A percentile compares a stretch with the other conserved stretches of the same genome.
Evolutionary conservation across 345 rosid species (phyloP).

Genomic region (Hibiscus trionum): DNA sequence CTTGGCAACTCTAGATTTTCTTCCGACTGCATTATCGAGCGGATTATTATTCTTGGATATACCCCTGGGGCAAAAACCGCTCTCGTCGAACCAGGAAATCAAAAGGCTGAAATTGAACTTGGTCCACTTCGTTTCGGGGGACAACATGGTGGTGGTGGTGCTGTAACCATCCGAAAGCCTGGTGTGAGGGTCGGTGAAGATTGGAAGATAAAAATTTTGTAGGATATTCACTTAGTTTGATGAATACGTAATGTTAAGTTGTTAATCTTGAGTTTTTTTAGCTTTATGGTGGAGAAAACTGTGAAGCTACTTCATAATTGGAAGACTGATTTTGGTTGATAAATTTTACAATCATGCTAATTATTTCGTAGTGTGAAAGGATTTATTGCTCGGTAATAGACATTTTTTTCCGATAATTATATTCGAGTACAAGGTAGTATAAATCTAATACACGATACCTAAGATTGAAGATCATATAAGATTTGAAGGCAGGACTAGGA

Average conservation of each 20-base stretch:
- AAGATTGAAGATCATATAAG: background rate
- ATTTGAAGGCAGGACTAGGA: slow-evolving; percentile 29
- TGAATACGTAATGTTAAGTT: background rate
- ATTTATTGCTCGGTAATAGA: too few relatives aligned
- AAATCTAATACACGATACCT: background rate
- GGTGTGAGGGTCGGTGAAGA: slow-evolving; percentile 64
- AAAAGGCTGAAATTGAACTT: slow-evolving; percentile 46
- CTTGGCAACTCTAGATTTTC: slow-evolving; percentile 37
- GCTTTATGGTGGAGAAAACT: background rate
- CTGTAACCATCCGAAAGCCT: slow-evolving; percentile 74
- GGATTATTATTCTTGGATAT: slow-evolving; percentile 33
- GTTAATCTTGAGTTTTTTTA: background rate
- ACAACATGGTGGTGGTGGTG: slow-evolving; percentile 7
- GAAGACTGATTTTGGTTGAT: background rate
- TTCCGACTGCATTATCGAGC: slow-evolving; percentile 52
- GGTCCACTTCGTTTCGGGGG: slow-evolving; percentile 57
- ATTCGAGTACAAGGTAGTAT: background rate
- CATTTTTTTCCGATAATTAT: background rate
- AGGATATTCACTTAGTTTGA: slow-evolving; percentile 3
- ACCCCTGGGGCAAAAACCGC: slow-evolving; percentile 36
- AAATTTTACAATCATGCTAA: background rate
- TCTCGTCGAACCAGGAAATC: slow-evolving; percentile 58
- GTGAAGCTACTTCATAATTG: background rate
- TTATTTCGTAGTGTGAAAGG: background rate
- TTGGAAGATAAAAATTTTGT: slow-evolving; percentile 67